Conservation (phyloP, 768 basidiomycete genomes). For the Pleurotus eryngii region DNA sequence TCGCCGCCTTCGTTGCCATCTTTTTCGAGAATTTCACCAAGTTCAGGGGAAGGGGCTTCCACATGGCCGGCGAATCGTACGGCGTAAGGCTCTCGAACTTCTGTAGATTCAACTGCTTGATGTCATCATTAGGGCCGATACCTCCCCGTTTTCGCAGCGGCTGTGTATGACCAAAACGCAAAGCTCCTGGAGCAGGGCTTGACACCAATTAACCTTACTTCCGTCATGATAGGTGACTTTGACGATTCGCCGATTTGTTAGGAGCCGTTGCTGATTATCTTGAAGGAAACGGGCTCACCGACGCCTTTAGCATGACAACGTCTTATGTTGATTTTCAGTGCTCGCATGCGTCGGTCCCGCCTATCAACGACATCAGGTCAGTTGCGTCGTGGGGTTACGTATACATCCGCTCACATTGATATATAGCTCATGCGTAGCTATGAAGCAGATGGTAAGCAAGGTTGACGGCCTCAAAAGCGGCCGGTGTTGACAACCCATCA, state of each 20-base stretch:
- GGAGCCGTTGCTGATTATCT: background rate
- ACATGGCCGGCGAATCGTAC: conserved; percentile 75
- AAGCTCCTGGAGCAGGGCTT: conserved; percentile 49
- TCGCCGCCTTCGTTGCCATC: conserved; percentile 66
- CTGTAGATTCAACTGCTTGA: background rate
- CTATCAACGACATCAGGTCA: conserved; percentile 42
- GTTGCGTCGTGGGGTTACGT: conserved; percentile 17
- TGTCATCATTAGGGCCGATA: conserved; percentile 52
- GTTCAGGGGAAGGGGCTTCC: conserved; percentile 65
- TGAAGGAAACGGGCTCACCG: conserved; percentile 44
- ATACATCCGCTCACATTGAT: conserved; percentile 26
- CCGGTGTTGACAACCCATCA: conserved; percentile 15
- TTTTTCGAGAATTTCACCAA: conserved; percentile 73
- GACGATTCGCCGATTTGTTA: background rate
- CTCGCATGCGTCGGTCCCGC: conserved; percentile 37
- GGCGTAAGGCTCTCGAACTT: conserved; percentile 42
- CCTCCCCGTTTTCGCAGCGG: conserved; percentile 71
- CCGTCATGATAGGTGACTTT: conserved; percentile 63
- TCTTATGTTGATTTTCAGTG: conserved; percentile 41
- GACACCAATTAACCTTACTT: conserved; percentile 61
- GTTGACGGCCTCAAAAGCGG: background rate
- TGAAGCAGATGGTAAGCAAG: conserved; percentile 53
- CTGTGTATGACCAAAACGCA: conserved; percentile 71
- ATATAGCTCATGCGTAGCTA: conserved; percentile 45
- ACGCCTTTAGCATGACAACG: conserved; percentile 36